Evolutionary conservation across 495 filamentous ascomycete species (phyloP).

Genomic region (Talaromyces proteolyticus): DNA sequence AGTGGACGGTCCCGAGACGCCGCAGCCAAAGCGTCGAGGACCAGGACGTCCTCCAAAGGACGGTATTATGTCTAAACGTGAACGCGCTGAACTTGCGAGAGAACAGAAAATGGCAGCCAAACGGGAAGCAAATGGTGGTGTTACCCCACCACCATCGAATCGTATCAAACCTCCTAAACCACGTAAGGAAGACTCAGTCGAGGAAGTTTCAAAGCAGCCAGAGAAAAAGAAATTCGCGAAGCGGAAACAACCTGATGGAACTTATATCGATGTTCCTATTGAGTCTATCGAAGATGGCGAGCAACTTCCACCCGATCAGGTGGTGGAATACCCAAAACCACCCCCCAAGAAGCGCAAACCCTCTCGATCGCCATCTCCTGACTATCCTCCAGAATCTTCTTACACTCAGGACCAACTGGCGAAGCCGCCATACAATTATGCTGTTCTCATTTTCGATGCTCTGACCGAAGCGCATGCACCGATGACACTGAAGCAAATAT

Average conservation of each 20-base stretch:
- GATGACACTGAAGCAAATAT: conserved; percentile 89
- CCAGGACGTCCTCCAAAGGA: conserved; percentile 88
- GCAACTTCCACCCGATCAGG: conserved; percentile 17
- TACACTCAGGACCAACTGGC: conserved; percentile 80
- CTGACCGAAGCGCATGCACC: conserved; percentile 63
- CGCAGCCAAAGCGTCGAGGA: conserved; percentile 61
- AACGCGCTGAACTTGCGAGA: conserved; percentile 60
- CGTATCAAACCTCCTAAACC: conserved; percentile 53
- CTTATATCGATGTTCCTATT: conserved; percentile 32
- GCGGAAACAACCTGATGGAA: conserved; percentile 55
- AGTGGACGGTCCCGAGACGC: conserved; percentile 28
- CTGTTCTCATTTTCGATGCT: conserved; percentile 85
- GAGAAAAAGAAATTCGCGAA: conserved; percentile 79
- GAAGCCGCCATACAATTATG: conserved; percentile 83
- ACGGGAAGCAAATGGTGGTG: conserved; percentile 37
- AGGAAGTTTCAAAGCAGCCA: conserved; percentile 42
- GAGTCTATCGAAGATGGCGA: conserved; percentile 42
- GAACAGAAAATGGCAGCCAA: conserved; percentile 49
- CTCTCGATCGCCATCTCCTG: conserved; percentile 64
- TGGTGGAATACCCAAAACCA: conserved; percentile 36
- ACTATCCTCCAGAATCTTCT: conserved; percentile 65
- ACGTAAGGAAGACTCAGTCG: conserved; percentile 33
- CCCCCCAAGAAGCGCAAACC: conserved; percentile 49
- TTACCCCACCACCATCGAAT: conserved; percentile 32
- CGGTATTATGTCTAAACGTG: conserved; percentile 87